Conservation (phyloP, 1,284 basidiomycete genomes). For the Meripilus lineatus region DNA sequence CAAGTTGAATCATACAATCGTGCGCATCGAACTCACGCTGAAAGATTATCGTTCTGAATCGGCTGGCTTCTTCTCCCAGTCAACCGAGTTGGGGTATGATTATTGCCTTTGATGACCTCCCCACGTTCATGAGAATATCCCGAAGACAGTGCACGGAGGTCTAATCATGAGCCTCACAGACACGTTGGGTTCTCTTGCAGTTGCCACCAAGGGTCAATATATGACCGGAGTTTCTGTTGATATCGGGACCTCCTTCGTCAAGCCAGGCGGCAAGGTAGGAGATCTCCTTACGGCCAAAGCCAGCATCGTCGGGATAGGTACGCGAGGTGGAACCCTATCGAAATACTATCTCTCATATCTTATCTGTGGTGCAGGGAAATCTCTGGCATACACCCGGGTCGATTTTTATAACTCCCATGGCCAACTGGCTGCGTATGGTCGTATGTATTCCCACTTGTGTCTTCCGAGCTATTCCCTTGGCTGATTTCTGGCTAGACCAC, state of each 20-base stretch:
- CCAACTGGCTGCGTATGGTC: conserved; percentile 80
- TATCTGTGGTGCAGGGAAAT: conserved; percentile 51
- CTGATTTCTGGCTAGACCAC: conserved; percentile 48
- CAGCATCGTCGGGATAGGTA: conserved; percentile 59
- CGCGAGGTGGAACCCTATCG: conserved; percentile 15
- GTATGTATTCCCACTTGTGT: conserved; percentile 30
- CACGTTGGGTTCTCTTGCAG: conserved; percentile 78
- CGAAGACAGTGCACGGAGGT: conserved; percentile 73
- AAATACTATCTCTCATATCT: neutral
- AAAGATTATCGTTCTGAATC: too few relatives aligned
- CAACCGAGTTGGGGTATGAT: conserved; percentile 68
- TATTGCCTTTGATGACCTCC: conserved; percentile 1
- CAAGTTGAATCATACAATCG: conserved; percentile 71
- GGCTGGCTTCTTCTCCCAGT: conserved; percentile 31
- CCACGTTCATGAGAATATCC: neutral
- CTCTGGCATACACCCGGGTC: conserved; percentile 76
- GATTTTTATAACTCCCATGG: conserved; percentile 72
- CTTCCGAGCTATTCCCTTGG: neutral
- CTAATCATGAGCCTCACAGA: conserved; percentile 82
- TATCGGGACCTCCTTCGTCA: conserved; percentile 80
- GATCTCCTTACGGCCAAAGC: conserved; percentile 62
- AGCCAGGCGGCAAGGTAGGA: conserved; percentile 61
- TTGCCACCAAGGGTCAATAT: conserved; percentile 76
- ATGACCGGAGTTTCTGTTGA: conserved; percentile 90
- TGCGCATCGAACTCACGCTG: conserved; percentile 30